phyloP scores from a whole-genome alignment of 257 asterid species.

The Plantago ovata region DNA sequence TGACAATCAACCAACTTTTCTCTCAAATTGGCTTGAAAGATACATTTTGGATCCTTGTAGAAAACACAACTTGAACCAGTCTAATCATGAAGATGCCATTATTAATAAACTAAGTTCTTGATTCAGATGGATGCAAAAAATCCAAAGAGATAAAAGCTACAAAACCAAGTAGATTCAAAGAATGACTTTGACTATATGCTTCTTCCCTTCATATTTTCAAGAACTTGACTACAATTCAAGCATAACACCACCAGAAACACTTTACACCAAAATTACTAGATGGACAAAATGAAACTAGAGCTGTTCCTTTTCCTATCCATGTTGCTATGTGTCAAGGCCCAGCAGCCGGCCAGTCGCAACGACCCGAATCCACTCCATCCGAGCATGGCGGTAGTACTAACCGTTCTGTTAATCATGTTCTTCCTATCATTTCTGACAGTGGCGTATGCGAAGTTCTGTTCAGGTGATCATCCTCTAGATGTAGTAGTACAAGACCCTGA shows the following conservation, averaged over 20 bases:
- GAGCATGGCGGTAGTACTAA: constrained; percentile 32
- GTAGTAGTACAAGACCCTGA: constrained; percentile 15
- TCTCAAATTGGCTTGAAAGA: neutral
- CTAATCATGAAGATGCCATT: constrained; percentile 26
- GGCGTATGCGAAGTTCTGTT: constrained; percentile 41
- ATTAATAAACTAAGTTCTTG: constrained; percentile 11
- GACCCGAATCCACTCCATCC: constrained; percentile 29
- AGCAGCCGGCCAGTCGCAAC: constrained; percentile 15
- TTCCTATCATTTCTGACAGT: constrained; percentile 33
- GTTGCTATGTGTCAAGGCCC: constrained; percentile 34
- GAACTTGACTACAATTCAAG: neutral
- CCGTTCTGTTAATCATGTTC: constrained; percentile 32
- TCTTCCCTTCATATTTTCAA: constrained; percentile 2
- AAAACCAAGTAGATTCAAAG: neutral
- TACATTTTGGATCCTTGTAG: constrained; percentile 30
- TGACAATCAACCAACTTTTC: neutral
- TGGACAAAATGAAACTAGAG: constrained; percentile 11
- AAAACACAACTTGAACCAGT: constrained; percentile 13
- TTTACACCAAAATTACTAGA: neutral
- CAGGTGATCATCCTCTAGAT: neutral
- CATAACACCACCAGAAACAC: neutral
- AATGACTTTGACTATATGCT: neutral
- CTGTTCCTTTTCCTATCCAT: constrained; percentile 16
- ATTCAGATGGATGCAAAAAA: constrained; percentile 9
- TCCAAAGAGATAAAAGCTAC: constrained; percentile 19